These are phyloP conservation scores for Flueggea neowawraea DNA, from an alignment of 441 rosid genomes.

Conservation along the genomic window DNA sequence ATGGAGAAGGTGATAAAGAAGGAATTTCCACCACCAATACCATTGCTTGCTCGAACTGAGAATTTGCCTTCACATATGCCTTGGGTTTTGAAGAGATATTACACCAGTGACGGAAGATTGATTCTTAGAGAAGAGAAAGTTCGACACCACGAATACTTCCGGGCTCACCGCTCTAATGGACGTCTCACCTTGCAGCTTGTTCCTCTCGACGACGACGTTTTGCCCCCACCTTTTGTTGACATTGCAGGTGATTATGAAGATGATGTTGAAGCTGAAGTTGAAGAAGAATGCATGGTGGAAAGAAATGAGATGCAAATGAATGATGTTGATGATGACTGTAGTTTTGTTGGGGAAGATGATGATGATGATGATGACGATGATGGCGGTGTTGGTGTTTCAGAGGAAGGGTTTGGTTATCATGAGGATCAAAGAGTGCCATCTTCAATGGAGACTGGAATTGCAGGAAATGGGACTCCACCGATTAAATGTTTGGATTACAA, in stretches of 20 bases:
- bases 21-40: slow-evolving; percentile 59
- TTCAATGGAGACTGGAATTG: slow-evolving; percentile 24
- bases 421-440: slow-evolving; percentile 18
- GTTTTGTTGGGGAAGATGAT: background rate
- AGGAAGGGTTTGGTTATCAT: slow-evolving; percentile 1
- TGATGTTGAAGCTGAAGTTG: background rate
- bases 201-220: slow-evolving; percentile 28
- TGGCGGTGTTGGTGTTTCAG: background rate
- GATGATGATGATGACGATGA: slow-evolving; percentile 2
- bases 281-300: background rate
- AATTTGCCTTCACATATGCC: slow-evolving; percentile 44
- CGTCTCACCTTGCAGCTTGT: slow-evolving; percentile 55
- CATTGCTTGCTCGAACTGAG: slow-evolving; percentile 48
- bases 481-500: slow-evolving; percentile 39
- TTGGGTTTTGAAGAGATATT: slow-evolving; percentile 44
- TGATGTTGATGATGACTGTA: background rate
- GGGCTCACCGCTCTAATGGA: slow-evolving; percentile 45
- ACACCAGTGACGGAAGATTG: slow-evolving; percentile 59
- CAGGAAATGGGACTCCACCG: slow-evolving; percentile 21
- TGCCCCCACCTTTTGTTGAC: background rate
- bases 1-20: slow-evolving; percentile 18
- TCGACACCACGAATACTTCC: slow-evolving; percentile 47
- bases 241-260: background rate
- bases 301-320: background rate
- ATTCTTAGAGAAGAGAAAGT: slow-evolving; percentile 49